These are phyloP conservation scores for Talaromyces marneffei DNA, from an alignment of 2,329 filamentous ascomycete genomes.

Conservation along the genomic window DNA sequence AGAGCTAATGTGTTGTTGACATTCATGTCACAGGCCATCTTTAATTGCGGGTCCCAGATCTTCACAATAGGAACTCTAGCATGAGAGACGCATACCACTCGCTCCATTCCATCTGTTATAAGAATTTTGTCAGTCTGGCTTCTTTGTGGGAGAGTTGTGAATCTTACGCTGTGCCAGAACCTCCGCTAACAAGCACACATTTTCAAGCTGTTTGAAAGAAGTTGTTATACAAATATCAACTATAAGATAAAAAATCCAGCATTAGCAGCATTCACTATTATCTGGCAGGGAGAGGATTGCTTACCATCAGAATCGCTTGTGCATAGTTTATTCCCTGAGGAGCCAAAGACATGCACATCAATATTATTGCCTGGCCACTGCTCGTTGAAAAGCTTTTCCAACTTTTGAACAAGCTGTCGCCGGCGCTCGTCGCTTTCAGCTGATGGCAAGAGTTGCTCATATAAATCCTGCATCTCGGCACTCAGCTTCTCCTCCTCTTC, in stretches of 20 bases:
- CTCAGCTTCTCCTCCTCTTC: conserved; percentile 71
- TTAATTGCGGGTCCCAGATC: conserved; percentile 91
- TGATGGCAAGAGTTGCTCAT: conserved; percentile 77
- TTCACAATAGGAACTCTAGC: conserved; percentile 98
- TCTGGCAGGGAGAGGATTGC: not conserved
- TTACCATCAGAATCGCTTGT: conserved; percentile 93
- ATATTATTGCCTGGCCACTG: conserved; percentile 91
- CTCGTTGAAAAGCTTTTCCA: conserved; percentile 80
- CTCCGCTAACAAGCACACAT: conserved; percentile 84
- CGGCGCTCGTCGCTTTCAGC: conserved; percentile 70
- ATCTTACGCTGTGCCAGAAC: conserved; percentile 71
- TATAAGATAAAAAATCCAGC: conserved; percentile 31
- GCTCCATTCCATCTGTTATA: conserved; percentile 80
- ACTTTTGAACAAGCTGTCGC: conserved; percentile 71
- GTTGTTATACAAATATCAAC: conserved; percentile 98
- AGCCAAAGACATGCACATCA: conserved; percentile 91
- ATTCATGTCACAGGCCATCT: conserved; percentile 93
- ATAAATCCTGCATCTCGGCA: conserved; percentile 78
- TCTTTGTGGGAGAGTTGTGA: conserved; percentile 15
- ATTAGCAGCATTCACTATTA: not conserved
- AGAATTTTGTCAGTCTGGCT: not conserved
- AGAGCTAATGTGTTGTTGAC: conserved; percentile 94
- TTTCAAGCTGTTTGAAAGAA: conserved; percentile 76
- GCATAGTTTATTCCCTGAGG: conserved; percentile 89
- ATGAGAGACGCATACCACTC: conserved; percentile 86